Evolutionary conservation across 2,329 filamentous ascomycete genomes (phyloP).

Genomic region (Clathrospora elynae): DNA sequence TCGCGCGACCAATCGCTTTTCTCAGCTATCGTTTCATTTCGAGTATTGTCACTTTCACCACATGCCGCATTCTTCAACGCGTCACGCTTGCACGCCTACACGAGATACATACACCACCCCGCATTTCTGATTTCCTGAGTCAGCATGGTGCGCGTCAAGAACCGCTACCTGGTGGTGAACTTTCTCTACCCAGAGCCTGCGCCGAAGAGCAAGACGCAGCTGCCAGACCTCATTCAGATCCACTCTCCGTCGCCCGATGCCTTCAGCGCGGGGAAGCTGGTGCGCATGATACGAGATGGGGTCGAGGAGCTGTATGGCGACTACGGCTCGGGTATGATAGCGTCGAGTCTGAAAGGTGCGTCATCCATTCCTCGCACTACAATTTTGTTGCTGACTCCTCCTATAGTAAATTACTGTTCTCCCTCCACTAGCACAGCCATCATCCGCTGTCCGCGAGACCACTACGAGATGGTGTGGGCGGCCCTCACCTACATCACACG

Average conservation of each 20-base stretch:
- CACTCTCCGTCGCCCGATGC: constrained; percentile 77
- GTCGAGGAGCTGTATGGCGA: constrained; percentile 65
- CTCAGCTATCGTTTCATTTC: no score
- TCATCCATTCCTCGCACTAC: neutral
- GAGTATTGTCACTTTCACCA: no score
- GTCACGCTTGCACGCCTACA: neutral
- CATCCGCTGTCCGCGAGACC: constrained; percentile 77
- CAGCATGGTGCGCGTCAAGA: constrained; percentile 91
- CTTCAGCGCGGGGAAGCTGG: constrained; percentile 68
- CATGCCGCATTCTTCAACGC: neutral
- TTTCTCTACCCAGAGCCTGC: constrained; percentile 78
- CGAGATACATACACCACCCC: neutral
- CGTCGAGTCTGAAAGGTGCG: constrained; percentile 70
- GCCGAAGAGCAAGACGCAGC: constrained; percentile 45
- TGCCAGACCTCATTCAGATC: constrained; percentile 70
- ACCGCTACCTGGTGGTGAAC: constrained; percentile 93
- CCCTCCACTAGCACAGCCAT: constrained; percentile 94
- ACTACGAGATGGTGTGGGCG: constrained; percentile 89
- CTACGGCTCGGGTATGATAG: constrained; percentile 78
- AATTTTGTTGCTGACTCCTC: neutral
- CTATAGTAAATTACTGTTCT: constrained; percentile 86
- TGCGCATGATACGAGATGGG: constrained; percentile 63
- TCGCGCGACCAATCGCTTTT: no score
- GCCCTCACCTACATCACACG: constrained; percentile 79
- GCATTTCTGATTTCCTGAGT: no score